A percentile compares a stretch with the other conserved stretches of the same genome.
These are phyloP conservation scores for Monosporascus cannonballus DNA, from an alignment of 2,329 filamentous ascomycete species.

Conservation along the genomic window DNA sequence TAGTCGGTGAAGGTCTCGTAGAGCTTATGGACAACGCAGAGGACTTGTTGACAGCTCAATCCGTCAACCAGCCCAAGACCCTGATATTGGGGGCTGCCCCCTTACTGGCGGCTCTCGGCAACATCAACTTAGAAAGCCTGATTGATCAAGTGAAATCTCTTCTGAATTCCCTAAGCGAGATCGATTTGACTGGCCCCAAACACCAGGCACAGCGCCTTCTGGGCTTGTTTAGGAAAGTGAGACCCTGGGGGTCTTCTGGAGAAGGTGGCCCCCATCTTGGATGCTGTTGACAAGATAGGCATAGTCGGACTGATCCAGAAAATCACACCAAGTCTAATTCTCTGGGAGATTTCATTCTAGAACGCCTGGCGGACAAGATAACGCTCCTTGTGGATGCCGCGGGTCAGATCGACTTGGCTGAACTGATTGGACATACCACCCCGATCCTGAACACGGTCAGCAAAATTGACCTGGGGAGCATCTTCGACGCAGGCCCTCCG, in stretches of 20 bases:
- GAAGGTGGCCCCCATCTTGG: not conserved
- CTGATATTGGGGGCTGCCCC: conserved; percentile 21
- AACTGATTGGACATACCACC: conserved; percentile 22
- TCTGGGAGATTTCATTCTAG: conserved; percentile 22
- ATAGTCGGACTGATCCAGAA: conserved; percentile 16
- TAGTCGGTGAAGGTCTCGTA: conserved; percentile 21
- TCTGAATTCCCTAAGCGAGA: conserved; percentile 27
- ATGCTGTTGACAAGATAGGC: conserved; percentile 23
- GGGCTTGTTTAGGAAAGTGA: conserved; percentile 1
- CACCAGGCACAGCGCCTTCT: conserved; percentile 27
- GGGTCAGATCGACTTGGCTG: conserved; percentile 24
- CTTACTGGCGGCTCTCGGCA: conserved; percentile 18
- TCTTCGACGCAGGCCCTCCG: conserved; percentile 28
- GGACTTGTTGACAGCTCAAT: conserved; percentile 17
- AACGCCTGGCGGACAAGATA: conserved; percentile 21
- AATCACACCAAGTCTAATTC: conserved; percentile 23
- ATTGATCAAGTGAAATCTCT: conserved; percentile 26
- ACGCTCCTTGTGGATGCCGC: conserved; percentile 26
- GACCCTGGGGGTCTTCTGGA: conserved; percentile 3
- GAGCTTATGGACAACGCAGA: conserved; percentile 23
- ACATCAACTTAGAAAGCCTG: conserved; percentile 24
- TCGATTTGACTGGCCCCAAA: conserved; percentile 29
- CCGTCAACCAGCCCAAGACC: conserved; percentile 20
- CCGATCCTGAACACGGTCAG: conserved; percentile 27
- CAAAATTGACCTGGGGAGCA: conserved; percentile 26